A percentile compares a stretch with the other conserved stretches of the same genome.
These are phyloP conservation scores for Fusarium proliferatum DNA, from an alignment of 2,329 filamentous ascomycete species.

Conservation along the genomic window DNA sequence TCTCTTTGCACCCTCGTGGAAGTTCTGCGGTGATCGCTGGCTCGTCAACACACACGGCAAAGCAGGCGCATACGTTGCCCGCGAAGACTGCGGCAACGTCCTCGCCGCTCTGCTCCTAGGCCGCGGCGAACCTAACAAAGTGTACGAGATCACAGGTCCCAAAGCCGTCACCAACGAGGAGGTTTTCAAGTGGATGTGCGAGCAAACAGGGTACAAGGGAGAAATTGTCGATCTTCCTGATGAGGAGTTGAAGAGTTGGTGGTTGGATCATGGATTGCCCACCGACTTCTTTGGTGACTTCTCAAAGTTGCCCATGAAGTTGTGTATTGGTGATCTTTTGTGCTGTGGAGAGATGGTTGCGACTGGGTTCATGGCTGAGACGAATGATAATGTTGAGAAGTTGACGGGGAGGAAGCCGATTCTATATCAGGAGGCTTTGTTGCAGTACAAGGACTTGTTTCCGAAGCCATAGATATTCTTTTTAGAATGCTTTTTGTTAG, in stretches of 20 bases:
- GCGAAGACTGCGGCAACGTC: constrained; percentile 40
- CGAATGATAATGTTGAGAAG: constrained; percentile 40
- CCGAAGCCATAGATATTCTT: constrained; percentile 3
- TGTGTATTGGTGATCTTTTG: constrained; percentile 40
- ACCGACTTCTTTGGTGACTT: constrained; percentile 41
- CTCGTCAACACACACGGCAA: constrained; percentile 36
- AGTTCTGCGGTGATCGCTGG: constrained; percentile 41
- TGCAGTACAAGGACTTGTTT: constrained; percentile 39
- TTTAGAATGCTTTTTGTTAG: neutral
- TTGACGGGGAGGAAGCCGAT: constrained; percentile 36
- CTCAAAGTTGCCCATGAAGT: constrained; percentile 40
- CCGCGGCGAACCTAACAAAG: constrained; percentile 35
- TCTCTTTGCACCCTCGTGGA: constrained; percentile 36
- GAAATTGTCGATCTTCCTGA: constrained; percentile 37
- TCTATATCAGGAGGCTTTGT: constrained; percentile 31
- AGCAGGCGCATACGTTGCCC: constrained; percentile 38
- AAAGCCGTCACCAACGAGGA: constrained; percentile 36
- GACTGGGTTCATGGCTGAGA: constrained; percentile 26
- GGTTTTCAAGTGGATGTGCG: constrained; percentile 39
- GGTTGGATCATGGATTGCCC: constrained; percentile 36
- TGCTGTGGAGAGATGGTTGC: constrained; percentile 44
- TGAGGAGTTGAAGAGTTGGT: constrained; percentile 39
- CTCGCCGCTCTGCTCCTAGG: constrained; percentile 34
- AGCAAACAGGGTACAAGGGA: constrained; percentile 35
- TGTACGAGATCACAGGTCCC: constrained; percentile 39